Conservation (phyloP, 1,139 yeast genomes). For the Nakaseomyces kungkrabaensis region DNA sequence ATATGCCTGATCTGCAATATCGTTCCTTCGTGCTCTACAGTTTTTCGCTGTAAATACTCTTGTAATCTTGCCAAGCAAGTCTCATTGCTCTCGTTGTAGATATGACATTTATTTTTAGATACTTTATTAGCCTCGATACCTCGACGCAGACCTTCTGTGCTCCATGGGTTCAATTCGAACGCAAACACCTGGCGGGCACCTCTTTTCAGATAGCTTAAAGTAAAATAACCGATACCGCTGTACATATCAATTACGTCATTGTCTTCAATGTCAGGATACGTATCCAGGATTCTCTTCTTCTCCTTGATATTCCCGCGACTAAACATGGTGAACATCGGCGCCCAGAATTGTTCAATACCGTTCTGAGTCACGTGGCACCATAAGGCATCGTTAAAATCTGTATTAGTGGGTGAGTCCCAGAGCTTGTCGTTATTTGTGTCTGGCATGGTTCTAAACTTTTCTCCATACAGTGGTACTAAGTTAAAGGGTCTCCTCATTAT, state of each 20-base stretch:
- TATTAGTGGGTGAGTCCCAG: slow-evolving; percentile 33
- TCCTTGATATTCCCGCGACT: slow-evolving; percentile 84
- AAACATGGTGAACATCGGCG: slow-evolving; percentile 80
- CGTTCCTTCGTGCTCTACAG: background rate
- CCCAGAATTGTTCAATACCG: slow-evolving; percentile 73
- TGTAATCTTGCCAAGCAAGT: slow-evolving; percentile 36
- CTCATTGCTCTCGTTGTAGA: slow-evolving; percentile 52
- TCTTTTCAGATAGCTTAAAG: slow-evolving; percentile 53
- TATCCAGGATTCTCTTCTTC: slow-evolving; percentile 51
- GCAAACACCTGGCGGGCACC: slow-evolving; percentile 50
- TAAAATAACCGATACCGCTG: slow-evolving; percentile 81
- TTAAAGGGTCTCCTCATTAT: slow-evolving; percentile 52
- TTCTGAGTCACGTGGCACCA: slow-evolving; percentile 71
- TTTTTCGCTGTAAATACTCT: slow-evolving; percentile 2
- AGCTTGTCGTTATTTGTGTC: slow-evolving; percentile 18
- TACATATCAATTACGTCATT: slow-evolving; percentile 57
- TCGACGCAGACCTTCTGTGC: slow-evolving; percentile 55
- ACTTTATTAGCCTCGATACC: slow-evolving; percentile 44
- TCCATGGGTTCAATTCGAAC: slow-evolving; percentile 87
- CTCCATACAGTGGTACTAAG: slow-evolving; percentile 51
- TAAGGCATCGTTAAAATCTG: slow-evolving; percentile 44
- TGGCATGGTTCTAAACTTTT: slow-evolving; percentile 27
- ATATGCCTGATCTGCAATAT: slow-evolving; percentile 44
- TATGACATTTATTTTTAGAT: slow-evolving; percentile 19
- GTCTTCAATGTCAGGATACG: slow-evolving; percentile 31